Base-by-base conservation (phyloP, 2,329 filamentous ascomycete genomes). In the Cephalotrichum gorgonifer region DNA sequence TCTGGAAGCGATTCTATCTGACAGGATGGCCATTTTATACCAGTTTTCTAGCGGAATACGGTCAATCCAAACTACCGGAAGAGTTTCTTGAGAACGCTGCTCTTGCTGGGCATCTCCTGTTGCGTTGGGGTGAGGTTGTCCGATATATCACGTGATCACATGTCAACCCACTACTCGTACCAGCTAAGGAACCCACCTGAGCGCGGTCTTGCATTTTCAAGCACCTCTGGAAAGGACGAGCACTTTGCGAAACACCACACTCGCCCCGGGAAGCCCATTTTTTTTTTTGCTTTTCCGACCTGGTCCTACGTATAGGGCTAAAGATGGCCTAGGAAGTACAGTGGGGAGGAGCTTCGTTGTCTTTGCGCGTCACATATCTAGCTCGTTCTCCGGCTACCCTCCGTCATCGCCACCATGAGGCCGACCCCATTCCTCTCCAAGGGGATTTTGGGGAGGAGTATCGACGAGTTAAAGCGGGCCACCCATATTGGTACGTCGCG, bases 391-490 rank as follows among this genome's bases (percentile, higher is more conserved):
- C 25, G 7, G 15, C 22, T 25, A 11, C 27, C 31, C 22, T 12
- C 38, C 47, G 22, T 25, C 22, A 23, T 33, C 41, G 22, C 11
- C 58, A 54, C 49, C 52, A 81, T 81, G 78, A 71, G 68, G 58
- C 60, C 66, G 15, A 71, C 75, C 20, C 60, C 64, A 17, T 60
- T 63, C 49, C 62, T 76, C 28, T 62, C 65, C 52, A 78, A 72
- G 61, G 72, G 76, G 65, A 79, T 84, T 59, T 66, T 74, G 55
- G 69, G 69, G 50, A 73, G 80, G 39, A 83, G 78, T 56, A 43
- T 79, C 33, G 77, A 83, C 45, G 79, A 83, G 60, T 70, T 83
- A 52, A 75, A 72, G 58, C 70, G 79, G 41, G 67, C 77, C 39
- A 72, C 77, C 2, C 66, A 67, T 20, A 75, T 82, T 55, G 74